Conservation (phyloP, 73 alveolate species). For the Paramecium caudatum region DNA sequence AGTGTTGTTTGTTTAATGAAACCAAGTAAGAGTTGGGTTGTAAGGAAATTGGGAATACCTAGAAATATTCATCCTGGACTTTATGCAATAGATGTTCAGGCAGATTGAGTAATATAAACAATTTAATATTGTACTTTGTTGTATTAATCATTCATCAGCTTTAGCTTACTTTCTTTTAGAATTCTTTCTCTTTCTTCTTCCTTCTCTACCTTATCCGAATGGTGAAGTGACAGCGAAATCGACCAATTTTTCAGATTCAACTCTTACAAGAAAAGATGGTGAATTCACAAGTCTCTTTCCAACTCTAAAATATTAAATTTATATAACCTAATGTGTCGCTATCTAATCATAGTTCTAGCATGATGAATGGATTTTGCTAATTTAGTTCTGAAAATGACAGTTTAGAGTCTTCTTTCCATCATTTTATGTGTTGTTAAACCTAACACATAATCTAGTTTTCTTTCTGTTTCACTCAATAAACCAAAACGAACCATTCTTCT, state of each 20-base stretch:
- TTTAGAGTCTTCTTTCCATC: slow-evolving; percentile 99
- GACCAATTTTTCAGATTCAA: slow-evolving; percentile 95
- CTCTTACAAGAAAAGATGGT: slow-evolving; percentile 98
- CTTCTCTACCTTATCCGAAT: slow-evolving; percentile 88
- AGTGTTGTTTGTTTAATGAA: slow-evolving; percentile 19
- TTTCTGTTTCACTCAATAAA: slow-evolving; percentile 91
- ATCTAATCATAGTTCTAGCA: slow-evolving; percentile 97
- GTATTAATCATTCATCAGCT: slow-evolving; percentile 71
- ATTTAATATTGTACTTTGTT: slow-evolving; percentile 11
- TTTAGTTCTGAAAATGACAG: slow-evolving; percentile 91
- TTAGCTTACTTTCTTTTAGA: slow-evolving; percentile 80
- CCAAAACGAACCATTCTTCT: slow-evolving; percentile 98
- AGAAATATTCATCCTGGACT: background rate
- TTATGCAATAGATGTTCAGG: slow-evolving; percentile 17
- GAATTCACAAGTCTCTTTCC: slow-evolving; percentile 97
- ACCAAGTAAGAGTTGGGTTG: slow-evolving; percentile 2
- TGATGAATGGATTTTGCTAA: slow-evolving; percentile 95
- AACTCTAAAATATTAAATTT: slow-evolving; percentile 77
- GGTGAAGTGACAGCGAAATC: slow-evolving; percentile 92
- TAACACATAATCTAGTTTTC: slow-evolving; percentile 98
- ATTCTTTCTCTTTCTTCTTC: slow-evolving; percentile 92
- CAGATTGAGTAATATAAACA: background rate
- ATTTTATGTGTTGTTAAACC: slow-evolving; percentile 91
- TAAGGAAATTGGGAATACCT: background rate
- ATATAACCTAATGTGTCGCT: slow-evolving; percentile 91